Evolutionary conservation across 805 yeast genomes (phyloP), one percentile per base, ranked within the genome.

Genomic region (Hanseniaspora vineae): DNA sequence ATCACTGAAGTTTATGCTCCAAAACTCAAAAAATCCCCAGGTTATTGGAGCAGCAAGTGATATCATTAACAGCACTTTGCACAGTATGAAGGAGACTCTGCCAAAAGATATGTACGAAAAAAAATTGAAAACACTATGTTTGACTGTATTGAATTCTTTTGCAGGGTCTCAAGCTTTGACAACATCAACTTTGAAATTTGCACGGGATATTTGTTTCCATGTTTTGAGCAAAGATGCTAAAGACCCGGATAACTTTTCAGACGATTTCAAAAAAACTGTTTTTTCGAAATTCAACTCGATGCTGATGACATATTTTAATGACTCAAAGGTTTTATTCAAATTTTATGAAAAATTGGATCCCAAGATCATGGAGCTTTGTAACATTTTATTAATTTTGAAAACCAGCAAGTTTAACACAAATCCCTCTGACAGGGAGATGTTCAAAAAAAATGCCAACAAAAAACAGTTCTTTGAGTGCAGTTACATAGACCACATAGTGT

Each of bases 1-100:
- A 12, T 59, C 58, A 50, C 46, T 62, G 14, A 46, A 51, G 9
- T 55, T 59, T 3, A 39, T 62, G 23, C 46, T 57, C 29, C 45
- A 51, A 39, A 57, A 57, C 43, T 49, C 56, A 46, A 51, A 52
- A 29, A 29, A 42, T 5, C 37, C 46, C 17, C 51, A 47, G 33
- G 42, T 37, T 11, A 40, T 32, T 15, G 42, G 46, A 23, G 35
- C 20, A 2, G 31, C 39, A 6, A 46, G 44, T 6, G 20, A 44
- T 9, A 33, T 45, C 2, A 31, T 23, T 15, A 18, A 31, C 6
- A 42, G 35, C 33, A 32, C 46, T 20, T 12, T 42, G 45, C n/a
- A 39, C 40, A 8, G 20, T 33, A 31, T 42, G 50, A 8, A 45
- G 35, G 13, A 23, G 6, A 49, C n/a, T 50, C 52, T 9, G 15